A percentile compares a stretch with the other conserved stretches of the same genome.
Evolutionary conservation across 2,329 filamentous ascomycete genomes (phyloP).

Genomic region (Ceratocystis cubensis): DNA sequence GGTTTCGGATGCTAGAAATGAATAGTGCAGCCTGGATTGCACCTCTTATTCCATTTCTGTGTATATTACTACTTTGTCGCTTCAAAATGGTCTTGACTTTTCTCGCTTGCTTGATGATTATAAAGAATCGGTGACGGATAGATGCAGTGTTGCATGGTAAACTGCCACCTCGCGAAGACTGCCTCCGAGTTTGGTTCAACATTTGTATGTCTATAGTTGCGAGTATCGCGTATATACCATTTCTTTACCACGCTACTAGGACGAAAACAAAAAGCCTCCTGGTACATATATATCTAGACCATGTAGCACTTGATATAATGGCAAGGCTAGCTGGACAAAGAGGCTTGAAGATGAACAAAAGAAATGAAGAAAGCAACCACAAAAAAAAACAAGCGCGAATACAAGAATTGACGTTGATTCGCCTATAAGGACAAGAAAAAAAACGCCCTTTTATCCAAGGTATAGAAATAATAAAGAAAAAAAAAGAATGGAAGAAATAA

Average conservation of each 20-base stretch:
- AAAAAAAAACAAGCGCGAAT: not conserved
- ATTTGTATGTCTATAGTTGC: too few species aligned
- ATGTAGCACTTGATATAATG: not conserved
- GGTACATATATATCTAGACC: not conserved
- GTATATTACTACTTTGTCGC: not conserved
- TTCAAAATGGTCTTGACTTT: not conserved
- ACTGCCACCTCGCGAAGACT: too few species aligned
- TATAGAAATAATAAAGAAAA: constrained; percentile 14
- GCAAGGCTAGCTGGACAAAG: not conserved
- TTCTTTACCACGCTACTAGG: not conserved
- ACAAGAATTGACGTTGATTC: not conserved
- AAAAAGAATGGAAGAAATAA: constrained; percentile 10
- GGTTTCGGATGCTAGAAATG: not conserved
- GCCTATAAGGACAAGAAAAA: not conserved
- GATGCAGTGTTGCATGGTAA: too few species aligned
- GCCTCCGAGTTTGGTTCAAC: too few species aligned
- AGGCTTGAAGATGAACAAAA: not conserved
- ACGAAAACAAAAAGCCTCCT: not conserved
- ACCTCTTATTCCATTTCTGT: not conserved
- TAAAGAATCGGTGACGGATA: too few species aligned
- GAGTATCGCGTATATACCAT: not conserved
- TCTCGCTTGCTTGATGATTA: not conserved
- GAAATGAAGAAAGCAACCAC: constrained; percentile 12
- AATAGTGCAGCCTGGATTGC: not conserved
- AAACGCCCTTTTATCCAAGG: constrained; percentile 17